Evolutionary conservation across 1,139 yeast genomes (phyloP).

Genomic region (Debaryomyces coudertii): DNA sequence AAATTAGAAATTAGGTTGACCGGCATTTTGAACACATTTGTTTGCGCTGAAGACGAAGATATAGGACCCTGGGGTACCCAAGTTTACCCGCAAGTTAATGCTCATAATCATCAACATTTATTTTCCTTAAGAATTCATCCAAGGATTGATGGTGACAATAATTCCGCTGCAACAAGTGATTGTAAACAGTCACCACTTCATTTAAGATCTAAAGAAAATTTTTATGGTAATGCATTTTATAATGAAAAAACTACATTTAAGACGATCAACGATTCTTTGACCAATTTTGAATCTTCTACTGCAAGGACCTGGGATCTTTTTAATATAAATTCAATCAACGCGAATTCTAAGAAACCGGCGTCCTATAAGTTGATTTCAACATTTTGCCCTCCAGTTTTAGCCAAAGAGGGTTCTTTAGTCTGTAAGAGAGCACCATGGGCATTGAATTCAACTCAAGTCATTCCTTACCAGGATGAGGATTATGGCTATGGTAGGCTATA

Average conservation of each 20-base stretch:
- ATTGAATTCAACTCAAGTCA: constrained; percentile 63
- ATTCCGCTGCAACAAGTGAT: constrained; percentile 73
- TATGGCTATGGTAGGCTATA: constrained; percentile 60
- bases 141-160: constrained; percentile 76
- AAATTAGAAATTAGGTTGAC: constrained; percentile 78
- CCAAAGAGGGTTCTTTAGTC: constrained; percentile 74
- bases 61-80: constrained; percentile 78
- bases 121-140: constrained; percentile 81
- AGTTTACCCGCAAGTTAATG: constrained; percentile 79
- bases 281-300: constrained; percentile 61
- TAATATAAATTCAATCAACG: constrained; percentile 68
- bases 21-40: constrained; percentile 75
- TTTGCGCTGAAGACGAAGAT: constrained; percentile 64
- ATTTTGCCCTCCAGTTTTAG: constrained; percentile 72
- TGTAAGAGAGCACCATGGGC: constrained; percentile 87
- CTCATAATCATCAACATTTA: constrained; percentile 85
- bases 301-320: constrained; percentile 80
- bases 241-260: constrained; percentile 65
- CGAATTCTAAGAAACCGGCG: constrained; percentile 73
- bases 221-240: constrained; percentile 74
- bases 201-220: constrained; percentile 66
- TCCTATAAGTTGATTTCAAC: constrained; percentile 79
- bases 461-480: constrained; percentile 64
- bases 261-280: constrained; percentile 68
- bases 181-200: constrained; percentile 62